Base-by-base conservation (phyloP, 352 stramenopile genomes). In the Albugo laibachii region DNA sequence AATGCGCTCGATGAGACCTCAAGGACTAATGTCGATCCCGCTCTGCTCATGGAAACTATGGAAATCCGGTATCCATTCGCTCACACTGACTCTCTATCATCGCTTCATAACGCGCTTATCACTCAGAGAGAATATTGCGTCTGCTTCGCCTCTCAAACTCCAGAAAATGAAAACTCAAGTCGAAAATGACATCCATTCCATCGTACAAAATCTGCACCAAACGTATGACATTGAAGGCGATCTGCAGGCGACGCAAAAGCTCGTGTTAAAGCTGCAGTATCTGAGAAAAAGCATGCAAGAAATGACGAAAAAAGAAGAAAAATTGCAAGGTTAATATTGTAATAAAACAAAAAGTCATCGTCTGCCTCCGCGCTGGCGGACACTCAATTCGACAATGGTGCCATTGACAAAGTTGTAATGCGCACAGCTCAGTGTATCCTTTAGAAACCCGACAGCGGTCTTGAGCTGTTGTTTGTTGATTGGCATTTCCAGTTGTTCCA, bases 401-500 rank as follows among this genome's bases (percentile, higher is more conserved):
- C 65, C 73, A 37, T 76, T 80, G 40, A 81, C 57, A 48, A 91
- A 87, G 54, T 91, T 91, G 70, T 91, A 91, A 55, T 91, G 77
- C 19, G 77, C 77, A 20, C 70, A 84, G 1, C 53, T 79, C 13
- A 87, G 63, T 12, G 68, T 44, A 49, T 91, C 91, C 58, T 97
- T 97, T 48, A 97, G 65, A 50, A 97, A 98, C 5, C 83, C 87
- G 50, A 73, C 66, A 5, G 78, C 55, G 16, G 74, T 77, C 59
- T 95, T 97, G 15, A 98, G 58, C 62, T 97, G 91, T 63, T 96
- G 86, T 58, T 98, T 98, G 66, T 96, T 96, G 27, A 85, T 56
- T 4, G 87, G 87, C 86, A 97, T 97, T 35, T 80, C 74, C 36
- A 96, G 59, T 41, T 94, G 61, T 3, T 52, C 50, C 67, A 67